These are phyloP conservation scores for Pinus albicaulis DNA, from an alignment of 75 land plant species.

Conservation along the genomic window DNA sequence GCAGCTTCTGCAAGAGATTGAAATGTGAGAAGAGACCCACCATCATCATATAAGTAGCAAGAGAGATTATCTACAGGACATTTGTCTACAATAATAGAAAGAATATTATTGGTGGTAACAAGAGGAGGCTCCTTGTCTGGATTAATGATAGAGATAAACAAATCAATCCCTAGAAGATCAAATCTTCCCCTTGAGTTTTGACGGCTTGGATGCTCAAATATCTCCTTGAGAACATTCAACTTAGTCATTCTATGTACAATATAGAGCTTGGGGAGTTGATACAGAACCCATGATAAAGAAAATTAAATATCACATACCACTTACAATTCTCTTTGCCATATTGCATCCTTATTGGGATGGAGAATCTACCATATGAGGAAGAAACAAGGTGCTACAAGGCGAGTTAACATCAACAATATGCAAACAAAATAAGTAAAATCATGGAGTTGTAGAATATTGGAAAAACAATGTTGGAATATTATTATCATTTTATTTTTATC, in stretches of 20 bases:
- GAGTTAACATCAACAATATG: conserved; percentile 68
- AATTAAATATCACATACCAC: conserved; percentile 88
- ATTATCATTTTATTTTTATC: too few relatives aligned
- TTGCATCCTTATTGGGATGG: conserved; percentile 85
- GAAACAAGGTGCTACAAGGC: conserved; percentile 69
- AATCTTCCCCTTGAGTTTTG: conserved; percentile 37
- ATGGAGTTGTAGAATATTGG: neutral
- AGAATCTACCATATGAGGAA: conserved; percentile 84
- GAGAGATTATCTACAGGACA: conserved; percentile 95
- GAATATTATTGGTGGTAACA: conserved; percentile 90
- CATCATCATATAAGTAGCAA: conserved; percentile 85
- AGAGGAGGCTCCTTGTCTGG: conserved; percentile 97
- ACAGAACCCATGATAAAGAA: conserved; percentile 85
- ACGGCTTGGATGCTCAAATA: conserved; percentile 71
- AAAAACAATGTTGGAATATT: neutral
- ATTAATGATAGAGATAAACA: conserved; percentile 95
- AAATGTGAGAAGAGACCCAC: too few relatives aligned
- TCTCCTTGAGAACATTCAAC: conserved; percentile 71
- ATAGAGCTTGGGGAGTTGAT: conserved; percentile 91
- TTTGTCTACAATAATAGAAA: conserved; percentile 86
- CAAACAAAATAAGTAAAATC: conserved; percentile 1
- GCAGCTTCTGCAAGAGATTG: too few relatives aligned
- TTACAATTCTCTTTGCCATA: conserved; percentile 92
- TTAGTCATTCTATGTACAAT: conserved; percentile 80
- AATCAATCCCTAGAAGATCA: conserved; percentile 80